Evolutionary conservation across 208 protist genomes (phyloP), one percentile per base, ranked within the genome.

Genomic region (Crithidia mellificae): DNA sequence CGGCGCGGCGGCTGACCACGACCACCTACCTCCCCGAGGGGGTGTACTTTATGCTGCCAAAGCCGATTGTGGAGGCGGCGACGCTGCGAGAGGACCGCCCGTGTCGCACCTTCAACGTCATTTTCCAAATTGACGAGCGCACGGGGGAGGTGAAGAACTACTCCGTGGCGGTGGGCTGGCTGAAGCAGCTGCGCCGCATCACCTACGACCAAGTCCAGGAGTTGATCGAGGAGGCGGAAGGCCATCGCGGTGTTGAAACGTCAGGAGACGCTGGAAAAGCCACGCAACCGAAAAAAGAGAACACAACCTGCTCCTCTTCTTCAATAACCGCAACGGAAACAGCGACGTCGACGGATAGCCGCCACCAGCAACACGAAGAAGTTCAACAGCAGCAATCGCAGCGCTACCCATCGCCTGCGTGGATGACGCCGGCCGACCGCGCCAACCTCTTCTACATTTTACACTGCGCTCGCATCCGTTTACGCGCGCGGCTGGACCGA

Each of bases 31-130:
- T 96, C 20, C 91, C 91, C 0, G 88, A 96, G 58, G 81, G 84
- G 4, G 91, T 96, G 43, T 96, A 77, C 57, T 96, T 93, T 62
- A 96, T 96, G 91, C 72, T 96, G 22, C 91, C 91, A 11, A 90
- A 90, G 56, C 78, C 82, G 1, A 90, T 96, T 57, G 83, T 96
- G 4, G 85, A 92, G 73, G 86, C 85, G 52, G 88, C 91, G 20
- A 96, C 91, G 30, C 72, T 96, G 59, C 86, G 87, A 17, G 87
- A 92, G 59, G 87, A 94, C 65, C 74, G 79, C 12, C 84, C 84
- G 0, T 96, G 91, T 63, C 84, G 91, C 30, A 96, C 91, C 20
- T 96, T 96, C 71, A 87, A 89, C 65, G 84, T 96, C 44, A 74
- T 78, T 32, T 96, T 96, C 56, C 74, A 85, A 43, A 80, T 96